A percentile compares a stretch with the other conserved stretches of the same genome.
These are phyloP conservation scores for Chlorella sp. DNA, from an alignment of 139 green algal genomes.

Conservation along the genomic window DNA sequence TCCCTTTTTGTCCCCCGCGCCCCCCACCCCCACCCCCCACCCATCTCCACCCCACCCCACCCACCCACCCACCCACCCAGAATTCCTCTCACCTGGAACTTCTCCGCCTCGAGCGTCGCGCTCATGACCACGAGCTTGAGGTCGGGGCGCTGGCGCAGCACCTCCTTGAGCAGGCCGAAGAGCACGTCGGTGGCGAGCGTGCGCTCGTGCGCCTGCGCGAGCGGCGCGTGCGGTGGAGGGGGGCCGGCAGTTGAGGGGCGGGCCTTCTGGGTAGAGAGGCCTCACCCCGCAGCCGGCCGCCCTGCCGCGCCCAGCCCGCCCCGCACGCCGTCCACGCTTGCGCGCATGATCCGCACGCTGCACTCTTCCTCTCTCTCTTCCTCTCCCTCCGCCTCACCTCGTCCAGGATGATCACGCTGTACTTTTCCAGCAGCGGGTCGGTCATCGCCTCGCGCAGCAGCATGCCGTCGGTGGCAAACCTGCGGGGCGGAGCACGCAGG, in stretches of 20 bases:
- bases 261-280: no score
- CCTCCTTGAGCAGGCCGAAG: constrained; percentile 88
- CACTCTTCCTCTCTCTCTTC: no score
- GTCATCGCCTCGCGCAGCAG: constrained; percentile 93
- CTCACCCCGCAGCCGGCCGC: no score
- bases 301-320: no score
- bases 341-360: no score
- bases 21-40: no score
- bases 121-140: constrained; percentile 99
- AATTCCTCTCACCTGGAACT: constrained; percentile 83
- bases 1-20: no score
- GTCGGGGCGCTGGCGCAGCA: constrained; percentile 85
- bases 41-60: no score
- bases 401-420: constrained; percentile 87
- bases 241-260: no score
- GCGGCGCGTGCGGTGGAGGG: no score
- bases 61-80: background rate
- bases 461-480: constrained; percentile 97
- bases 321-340: no score
- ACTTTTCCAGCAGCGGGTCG: constrained; percentile 81
- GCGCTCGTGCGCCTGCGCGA: constrained; percentile 87
- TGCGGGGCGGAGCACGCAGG: constrained; percentile 20
- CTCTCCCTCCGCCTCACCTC: no score
- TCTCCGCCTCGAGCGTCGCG: constrained; percentile 98
- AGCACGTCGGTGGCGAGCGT: constrained; percentile 88